phyloP scores from a whole-genome alignment of 1,284 basidiomycete genomes.

The Ganoderma lingzhi region DNA sequence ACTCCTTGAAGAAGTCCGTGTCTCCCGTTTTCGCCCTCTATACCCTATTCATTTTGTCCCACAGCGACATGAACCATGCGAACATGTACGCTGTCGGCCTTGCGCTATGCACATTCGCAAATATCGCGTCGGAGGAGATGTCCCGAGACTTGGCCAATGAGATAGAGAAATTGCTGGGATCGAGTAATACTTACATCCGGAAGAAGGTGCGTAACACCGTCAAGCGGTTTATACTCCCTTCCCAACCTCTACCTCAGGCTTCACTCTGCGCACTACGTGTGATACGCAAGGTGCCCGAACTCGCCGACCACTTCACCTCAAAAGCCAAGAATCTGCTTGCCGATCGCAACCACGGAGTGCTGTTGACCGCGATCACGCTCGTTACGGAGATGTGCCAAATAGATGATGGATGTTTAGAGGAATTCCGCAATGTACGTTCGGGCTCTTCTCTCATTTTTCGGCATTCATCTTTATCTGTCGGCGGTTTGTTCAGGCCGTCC shows the following conservation, averaged over 20 bases:
- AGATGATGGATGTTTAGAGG: constrained; percentile 78
- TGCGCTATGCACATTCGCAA: constrained; percentile 98
- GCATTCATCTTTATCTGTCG: constrained; percentile 4
- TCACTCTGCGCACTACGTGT: constrained; percentile 97
- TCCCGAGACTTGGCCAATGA: constrained; percentile 96
- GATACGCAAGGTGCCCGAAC: constrained; percentile 96
- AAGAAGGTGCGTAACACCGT: constrained; percentile 79
- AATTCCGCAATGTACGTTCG: constrained; percentile 84
- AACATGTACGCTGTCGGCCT: constrained; percentile 99
- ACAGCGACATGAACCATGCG: constrained; percentile 99
- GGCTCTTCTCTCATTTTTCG: background rate
- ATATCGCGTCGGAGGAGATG: constrained; percentile 99
- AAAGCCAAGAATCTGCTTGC: constrained; percentile 93
- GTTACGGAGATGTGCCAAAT: constrained; percentile 94
- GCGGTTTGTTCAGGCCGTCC: constrained; percentile 73
- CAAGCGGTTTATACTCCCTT: background rate
- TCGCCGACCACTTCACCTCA: constrained; percentile 91
- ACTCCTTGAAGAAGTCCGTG: constrained; percentile 96
- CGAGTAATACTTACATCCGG: constrained; percentile 98
- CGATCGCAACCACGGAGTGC: constrained; percentile 97
- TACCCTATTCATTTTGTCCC: constrained; percentile 14
- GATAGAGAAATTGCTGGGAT: constrained; percentile 97
- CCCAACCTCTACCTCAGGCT: constrained; percentile 61
- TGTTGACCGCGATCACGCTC: constrained; percentile 93
- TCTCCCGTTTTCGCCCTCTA: constrained; percentile 7